Evolutionary conservation across 2,329 filamentous ascomycete genomes (phyloP), one percentile per base, ranked within the genome.

Genomic region (Clarireedia monteithiana): DNA sequence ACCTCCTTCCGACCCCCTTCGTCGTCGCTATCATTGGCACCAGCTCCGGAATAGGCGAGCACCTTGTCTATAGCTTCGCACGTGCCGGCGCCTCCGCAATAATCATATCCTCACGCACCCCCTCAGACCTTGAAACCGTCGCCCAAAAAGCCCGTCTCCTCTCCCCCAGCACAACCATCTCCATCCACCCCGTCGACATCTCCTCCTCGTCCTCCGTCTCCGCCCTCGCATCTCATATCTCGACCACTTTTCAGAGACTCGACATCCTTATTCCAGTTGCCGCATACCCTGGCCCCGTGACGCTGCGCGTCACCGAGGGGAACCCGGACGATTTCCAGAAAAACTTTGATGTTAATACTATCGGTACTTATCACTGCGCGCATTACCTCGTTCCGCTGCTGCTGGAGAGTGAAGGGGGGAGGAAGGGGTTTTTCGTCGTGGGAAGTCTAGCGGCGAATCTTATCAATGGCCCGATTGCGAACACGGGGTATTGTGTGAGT

Each of bases 401-500:
- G 9, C 27, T 56, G 48, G 34, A 46, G 34, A 45, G 26, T 23
- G 48, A 52, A 7, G 12, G 34, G 6, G 40, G 53, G 14, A 40
- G 48, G 10, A 51, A 39, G 30, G 30, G 27, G 3, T 56, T 56
- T 27, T 30, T 56, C 6, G 38, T 45, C 2, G 23, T 52, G 17
- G 53, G 53, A n/a, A 50, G 44, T 20, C 39, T 56, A 30, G 53
- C 53, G 10, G 48, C 48, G 23, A 23, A 5, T 45, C 23, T 56
- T n/a, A 20, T 34, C 5, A 23, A 47, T 36, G 53, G 53, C 0
- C 39, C 48, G 24, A 56, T 56, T 24, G 53, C 53, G 1, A 56
- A 56, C 15, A 51, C 53, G 7, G 53, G 48, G 27, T 56, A 56
- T 52, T 56, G 53, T n/a, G 53, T 56, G 26, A 56, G 53, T 56